Evolutionary conservation across 1,284 basidiomycete genomes (phyloP), one percentile per base, ranked within the genome.

Genomic region (Cutaneotrichosporon sp.): DNA sequence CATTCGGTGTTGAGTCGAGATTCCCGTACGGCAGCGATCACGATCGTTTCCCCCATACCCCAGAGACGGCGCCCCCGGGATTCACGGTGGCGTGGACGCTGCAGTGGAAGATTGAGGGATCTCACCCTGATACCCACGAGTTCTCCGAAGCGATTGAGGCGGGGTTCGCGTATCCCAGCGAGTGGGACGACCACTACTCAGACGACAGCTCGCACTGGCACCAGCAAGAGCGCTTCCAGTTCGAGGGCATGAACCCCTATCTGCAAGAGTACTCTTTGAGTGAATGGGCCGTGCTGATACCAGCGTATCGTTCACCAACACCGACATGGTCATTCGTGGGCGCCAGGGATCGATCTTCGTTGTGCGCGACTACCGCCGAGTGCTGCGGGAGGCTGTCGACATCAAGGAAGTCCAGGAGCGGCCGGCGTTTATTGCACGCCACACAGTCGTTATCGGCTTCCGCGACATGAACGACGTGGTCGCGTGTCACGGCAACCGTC

Each of bases 331-430:
- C 29, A 59, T 66, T 5, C 58, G 64, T 7, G 31, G n/a, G 4
- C 18, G 51, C 10, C 11, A 31, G 18, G 69, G 69, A 4, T 24
- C 57, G 2, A 22, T 72, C 16, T 43, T 70, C 20, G 58, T 72
- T n/a, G 53, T 73, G 1, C 58, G 70, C 6, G 59, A 72, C 46
- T 75, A 74, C 49, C n/a, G 54, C 2, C 25, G 55, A 8, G 64
- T 70, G 1, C 53, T 75, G 42, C 25, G 25, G 14, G 42, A 45
- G 14, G n/a, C 25, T 16, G 22, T 7, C 18, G 7, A 20, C 11
- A 36, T 34, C 5, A 27, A 29, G 20, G 33, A 53, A 13, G 31
- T 14, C 7, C 24, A n/a, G 1, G 27, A 50, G 18, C 47, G 47
- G 14, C 8, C 27, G 18, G 47, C 25, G 8, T 50, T 18, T n/a